phyloP scores from a whole-genome alignment of 1,139 yeast species.

The Diutina sp. region DNA sequence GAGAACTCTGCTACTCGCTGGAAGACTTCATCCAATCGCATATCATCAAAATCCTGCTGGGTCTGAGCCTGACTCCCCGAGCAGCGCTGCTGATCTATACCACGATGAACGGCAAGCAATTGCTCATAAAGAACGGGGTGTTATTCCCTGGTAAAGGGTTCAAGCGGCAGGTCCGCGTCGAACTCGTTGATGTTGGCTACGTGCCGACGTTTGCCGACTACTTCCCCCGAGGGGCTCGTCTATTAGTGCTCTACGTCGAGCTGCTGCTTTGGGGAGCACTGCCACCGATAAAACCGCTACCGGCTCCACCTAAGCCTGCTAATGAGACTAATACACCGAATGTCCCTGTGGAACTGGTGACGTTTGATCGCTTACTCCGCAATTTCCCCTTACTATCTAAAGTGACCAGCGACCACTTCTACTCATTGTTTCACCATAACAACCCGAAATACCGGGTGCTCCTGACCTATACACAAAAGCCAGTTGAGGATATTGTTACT shows the following conservation, averaged over 20 bases:
- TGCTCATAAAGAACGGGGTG: slow-evolving; percentile 42
- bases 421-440: slow-evolving; percentile 30
- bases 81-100: slow-evolving; percentile 32
- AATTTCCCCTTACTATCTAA: slow-evolving; percentile 34
- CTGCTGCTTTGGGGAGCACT: slow-evolving; percentile 24
- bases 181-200: slow-evolving; percentile 29
- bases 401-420: slow-evolving; percentile 34
- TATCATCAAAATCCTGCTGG: slow-evolving; percentile 34
- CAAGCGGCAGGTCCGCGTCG: slow-evolving; percentile 30
- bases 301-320: not conserved
- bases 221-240: slow-evolving; percentile 34
- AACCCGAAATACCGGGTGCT: slow-evolving; percentile 16
- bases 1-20: slow-evolving; percentile 42
- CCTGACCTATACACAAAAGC: not conserved
- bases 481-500: not conserved
- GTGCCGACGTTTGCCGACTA: slow-evolving; percentile 34
- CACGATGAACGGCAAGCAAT: slow-evolving; percentile 49
- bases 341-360: not conserved
- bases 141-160: slow-evolving; percentile 49
- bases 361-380: slow-evolving; percentile 25
- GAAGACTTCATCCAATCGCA: slow-evolving; percentile 67
- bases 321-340: not conserved
- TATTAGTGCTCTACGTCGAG: slow-evolving; percentile 41
- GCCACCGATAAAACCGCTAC: not conserved
- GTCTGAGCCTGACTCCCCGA: slow-evolving; percentile 25